Evolutionary conservation across 331 rosid species (phyloP).

Genomic region (Prunus yedoensis): DNA sequence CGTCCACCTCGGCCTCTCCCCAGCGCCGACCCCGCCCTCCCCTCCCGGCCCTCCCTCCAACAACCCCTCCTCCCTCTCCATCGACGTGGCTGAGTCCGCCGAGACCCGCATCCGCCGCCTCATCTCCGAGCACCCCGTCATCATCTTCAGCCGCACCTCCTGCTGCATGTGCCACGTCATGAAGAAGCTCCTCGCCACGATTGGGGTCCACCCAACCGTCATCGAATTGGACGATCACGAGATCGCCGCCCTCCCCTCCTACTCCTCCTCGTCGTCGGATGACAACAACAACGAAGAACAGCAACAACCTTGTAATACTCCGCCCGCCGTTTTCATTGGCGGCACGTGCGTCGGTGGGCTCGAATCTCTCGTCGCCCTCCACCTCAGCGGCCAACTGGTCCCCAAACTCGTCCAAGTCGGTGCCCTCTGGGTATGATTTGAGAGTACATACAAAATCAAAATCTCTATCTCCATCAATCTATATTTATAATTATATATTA

Average conservation of each 20-base stretch:
- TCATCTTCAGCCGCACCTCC: conserved; percentile 80
- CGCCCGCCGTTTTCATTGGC: conserved; percentile 80
- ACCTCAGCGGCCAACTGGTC: conserved; percentile 83
- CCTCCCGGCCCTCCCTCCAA: neutral
- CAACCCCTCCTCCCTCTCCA: conserved; percentile 54
- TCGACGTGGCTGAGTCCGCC: conserved; percentile 76
- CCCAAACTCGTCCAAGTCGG: conserved; percentile 87
- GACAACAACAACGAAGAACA: neutral
- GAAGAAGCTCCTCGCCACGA: conserved; percentile 82
- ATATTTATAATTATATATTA: neutral
- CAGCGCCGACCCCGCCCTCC: neutral
- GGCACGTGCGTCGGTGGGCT: conserved; percentile 77
- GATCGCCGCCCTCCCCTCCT: conserved; percentile 62
- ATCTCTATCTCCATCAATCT: neutral
- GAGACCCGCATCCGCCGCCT: conserved; percentile 82
- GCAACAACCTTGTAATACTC: conserved; percentile 22
- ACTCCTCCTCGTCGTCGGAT: neutral
- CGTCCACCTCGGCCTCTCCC: conserved; percentile 52
- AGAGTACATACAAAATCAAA: neutral
- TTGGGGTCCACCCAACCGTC: conserved; percentile 93
- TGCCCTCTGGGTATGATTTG: conserved; percentile 61
- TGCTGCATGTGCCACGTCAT: conserved; percentile 99
- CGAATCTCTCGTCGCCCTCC: conserved; percentile 93
- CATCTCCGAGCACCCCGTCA: conserved; percentile 83
- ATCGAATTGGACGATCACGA: conserved; percentile 83